Evolutionary conservation across 192 early-diverging fungal species (phyloP).

Genomic region (Gorgonomyces haynaldii): DNA sequence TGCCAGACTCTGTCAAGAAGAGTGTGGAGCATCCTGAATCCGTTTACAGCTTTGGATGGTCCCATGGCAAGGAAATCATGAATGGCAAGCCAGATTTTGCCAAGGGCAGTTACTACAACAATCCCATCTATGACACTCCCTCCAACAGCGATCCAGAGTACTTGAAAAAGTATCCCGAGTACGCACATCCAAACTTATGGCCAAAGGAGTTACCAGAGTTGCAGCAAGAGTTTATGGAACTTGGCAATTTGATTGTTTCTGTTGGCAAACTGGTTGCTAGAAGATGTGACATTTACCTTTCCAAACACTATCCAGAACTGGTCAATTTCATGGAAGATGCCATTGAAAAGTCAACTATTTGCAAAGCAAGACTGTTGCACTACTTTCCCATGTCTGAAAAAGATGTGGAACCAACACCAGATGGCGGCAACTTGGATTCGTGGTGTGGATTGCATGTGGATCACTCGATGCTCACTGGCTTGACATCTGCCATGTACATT

Average conservation of each 20-base stretch:
- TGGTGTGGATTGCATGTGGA: conserved; percentile 66
- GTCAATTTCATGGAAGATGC: conserved; percentile 37
- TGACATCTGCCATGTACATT: conserved; percentile 53
- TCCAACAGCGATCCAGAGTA: conserved; percentile 10
- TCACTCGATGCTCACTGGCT: conserved; percentile 49
- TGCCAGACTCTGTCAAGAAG: conserved; percentile 36
- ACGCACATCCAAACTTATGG: conserved; percentile 50
- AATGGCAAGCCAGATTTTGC: conserved; percentile 51
- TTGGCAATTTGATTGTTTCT: conserved; percentile 44
- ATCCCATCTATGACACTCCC: conserved; percentile 36
- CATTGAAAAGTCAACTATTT: conserved; percentile 36
- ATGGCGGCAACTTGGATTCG: conserved; percentile 33
- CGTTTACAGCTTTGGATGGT: conserved; percentile 58
- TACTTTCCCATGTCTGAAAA: conserved; percentile 43
- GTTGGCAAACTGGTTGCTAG: conserved; percentile 43
- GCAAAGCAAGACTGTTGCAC: conserved; percentile 55
- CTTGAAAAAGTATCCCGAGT: conserved; percentile 33
- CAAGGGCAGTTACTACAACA: conserved; percentile 57
- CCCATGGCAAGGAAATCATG: conserved; percentile 48
- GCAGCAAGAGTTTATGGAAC: conserved; percentile 37
- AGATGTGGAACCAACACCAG: conserved; percentile 5
- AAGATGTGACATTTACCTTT: conserved; percentile 46
- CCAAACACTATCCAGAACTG: conserved; percentile 22
- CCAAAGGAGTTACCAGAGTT: conserved; percentile 41
- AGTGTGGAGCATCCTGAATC: conserved; percentile 36